These are phyloP conservation scores for Quercus engelmannii DNA, from an alignment of 306 rosid genomes.

Conservation along the genomic window DNA sequence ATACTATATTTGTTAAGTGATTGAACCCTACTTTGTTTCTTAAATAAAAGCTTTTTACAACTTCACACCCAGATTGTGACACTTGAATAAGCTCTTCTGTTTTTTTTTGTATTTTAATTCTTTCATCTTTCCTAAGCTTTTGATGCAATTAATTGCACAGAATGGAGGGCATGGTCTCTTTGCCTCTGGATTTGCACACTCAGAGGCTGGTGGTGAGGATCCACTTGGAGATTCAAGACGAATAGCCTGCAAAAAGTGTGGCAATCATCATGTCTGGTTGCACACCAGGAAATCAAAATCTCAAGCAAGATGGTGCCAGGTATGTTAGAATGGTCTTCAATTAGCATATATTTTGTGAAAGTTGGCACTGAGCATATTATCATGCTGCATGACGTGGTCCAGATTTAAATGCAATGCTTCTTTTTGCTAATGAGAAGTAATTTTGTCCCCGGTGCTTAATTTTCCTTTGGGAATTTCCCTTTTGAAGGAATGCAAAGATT, in stretches of 20 bases:
- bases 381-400: conserved; percentile 9
- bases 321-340: conserved; percentile 22
- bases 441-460: conserved; percentile 15
- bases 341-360: conserved; percentile 21
- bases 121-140: conserved; percentile 31
- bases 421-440: conserved; percentile 1
- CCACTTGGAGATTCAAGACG: conserved; percentile 71
- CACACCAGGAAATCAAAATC: conserved; percentile 79
- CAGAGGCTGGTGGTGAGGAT: conserved; percentile 73
- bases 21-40: neutral
- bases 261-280: conserved; percentile 74
- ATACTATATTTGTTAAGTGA: neutral
- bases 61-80: neutral
- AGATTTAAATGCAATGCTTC: conserved; percentile 7
- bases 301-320: conserved; percentile 99
- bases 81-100: neutral
- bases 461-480: conserved; percentile 23
- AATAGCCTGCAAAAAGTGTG: conserved; percentile 88
- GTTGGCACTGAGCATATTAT: neutral
- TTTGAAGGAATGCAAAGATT: conserved; percentile 89
- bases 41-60: neutral
- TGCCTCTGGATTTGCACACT: conserved; percentile 56
- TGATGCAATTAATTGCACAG: conserved; percentile 47
- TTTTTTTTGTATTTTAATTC: conserved; percentile 5
- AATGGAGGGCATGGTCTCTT: conserved; percentile 69